Base-by-base conservation (phyloP, 441 rosid genomes). In the Omphalea diandra region DNA sequence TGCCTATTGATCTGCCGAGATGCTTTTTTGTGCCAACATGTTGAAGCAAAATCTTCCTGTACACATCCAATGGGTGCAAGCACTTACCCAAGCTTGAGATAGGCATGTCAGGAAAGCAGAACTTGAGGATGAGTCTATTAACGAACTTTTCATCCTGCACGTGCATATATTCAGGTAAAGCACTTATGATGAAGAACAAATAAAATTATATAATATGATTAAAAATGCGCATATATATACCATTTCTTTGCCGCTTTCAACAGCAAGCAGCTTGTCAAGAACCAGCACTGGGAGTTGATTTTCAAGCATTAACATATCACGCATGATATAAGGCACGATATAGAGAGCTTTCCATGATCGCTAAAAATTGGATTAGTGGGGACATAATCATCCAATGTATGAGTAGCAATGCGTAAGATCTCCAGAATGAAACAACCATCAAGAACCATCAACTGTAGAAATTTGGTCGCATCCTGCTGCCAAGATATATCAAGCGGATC, bases 361-460 rank as follows among this genome's bases (percentile, higher is more conserved):
- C 83, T 70, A 56, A 85, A 83, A 52, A 85, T 55, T 0, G 85
- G 85, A 53, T 85, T 83, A 53, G 73, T 65, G 32, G 5, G 14
- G 0, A 72, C 71, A 27, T 83, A 81, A 40, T 77, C 77, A 14
- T 66, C 72, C 58, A 14, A 9, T 0, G 57, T 32, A 41, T 44
- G 67, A 4, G 71, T 7, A 36, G 35, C 31, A 11, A 60, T 40
- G 4, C 72, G 63, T n/a, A 85, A 35, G 54, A 80, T 63, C 67
- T 85, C 85, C 11, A 80, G 78, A 85, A 83, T 78, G 77, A 85
- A 85, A 52, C 87, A 83, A 2, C 87, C 87, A 63, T 85, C 87
- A 9, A 74, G 67, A 56, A 83, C 73, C 89, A 83, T 80, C 75
- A 85, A 18, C 61, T 67, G 74, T 59, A 85, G 66, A 65, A 83